Evolutionary conservation across 306 rosid genomes (phyloP).

Genomic region (Malus sylvestris): DNA sequence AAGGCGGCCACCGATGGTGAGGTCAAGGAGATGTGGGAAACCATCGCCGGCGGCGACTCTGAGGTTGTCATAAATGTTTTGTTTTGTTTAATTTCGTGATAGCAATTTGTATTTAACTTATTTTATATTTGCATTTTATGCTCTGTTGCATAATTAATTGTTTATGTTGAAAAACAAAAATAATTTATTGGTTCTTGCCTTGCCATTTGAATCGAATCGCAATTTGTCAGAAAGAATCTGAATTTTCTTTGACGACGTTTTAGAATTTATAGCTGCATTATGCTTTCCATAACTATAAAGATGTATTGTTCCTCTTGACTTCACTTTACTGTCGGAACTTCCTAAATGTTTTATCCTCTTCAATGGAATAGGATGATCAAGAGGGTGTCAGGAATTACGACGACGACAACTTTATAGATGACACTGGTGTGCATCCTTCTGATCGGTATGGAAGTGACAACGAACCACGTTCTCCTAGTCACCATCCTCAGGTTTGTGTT

Average conservation of each 20-base stretch:
- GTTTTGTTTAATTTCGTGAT: not conserved
- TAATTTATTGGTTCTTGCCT: not conserved
- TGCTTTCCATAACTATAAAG: not conserved
- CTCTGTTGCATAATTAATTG: not conserved
- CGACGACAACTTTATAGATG: conserved; percentile 96
- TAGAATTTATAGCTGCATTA: not conserved
- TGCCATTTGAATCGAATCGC: not conserved
- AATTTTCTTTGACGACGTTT: not conserved
- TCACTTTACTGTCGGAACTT: conserved; percentile 11
- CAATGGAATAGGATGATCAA: conserved; percentile 58
- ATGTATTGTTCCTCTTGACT: not conserved
- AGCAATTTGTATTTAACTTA: not conserved
- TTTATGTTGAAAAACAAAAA: not conserved
- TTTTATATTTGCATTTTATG: not conserved
- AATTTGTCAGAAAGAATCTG: not conserved
- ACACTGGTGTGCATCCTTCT: conserved; percentile 78
- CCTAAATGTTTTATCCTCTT: conserved; percentile 14
- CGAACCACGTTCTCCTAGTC: conserved; percentile 61
- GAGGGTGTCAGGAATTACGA: conserved; percentile 74
- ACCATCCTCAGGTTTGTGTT: conserved; percentile 64
- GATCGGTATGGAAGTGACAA: conserved; percentile 53
- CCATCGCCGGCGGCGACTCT: conserved; percentile 76
- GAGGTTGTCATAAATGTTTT: conserved; percentile 42
- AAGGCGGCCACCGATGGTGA: conserved; percentile 77
- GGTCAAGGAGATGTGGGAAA: conserved; percentile 97